Evolutionary conservation across 2,329 filamentous ascomycete species (phyloP), one percentile per base, ranked within the genome.

Genomic region (Thermothelomyces thermophilus): DNA sequence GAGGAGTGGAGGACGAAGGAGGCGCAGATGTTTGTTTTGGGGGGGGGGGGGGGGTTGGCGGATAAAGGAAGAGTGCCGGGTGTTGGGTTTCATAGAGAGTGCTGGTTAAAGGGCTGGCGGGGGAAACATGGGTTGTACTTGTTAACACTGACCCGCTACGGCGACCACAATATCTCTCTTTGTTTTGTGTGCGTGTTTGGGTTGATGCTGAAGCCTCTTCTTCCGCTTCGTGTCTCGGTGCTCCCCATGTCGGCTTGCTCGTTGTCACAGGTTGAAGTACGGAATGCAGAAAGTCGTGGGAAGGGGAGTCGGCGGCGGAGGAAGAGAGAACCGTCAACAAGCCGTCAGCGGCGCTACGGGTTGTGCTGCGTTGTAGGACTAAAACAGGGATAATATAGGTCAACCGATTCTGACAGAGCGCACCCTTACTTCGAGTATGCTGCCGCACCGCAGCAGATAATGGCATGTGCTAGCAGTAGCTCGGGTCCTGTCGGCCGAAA

Each of bases 1-100:
- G n/a, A 78, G 64, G 91, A 93, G 63, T 88, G 30, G 37, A 28
- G 20, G 31, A 35, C 13, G 13, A 16, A 11, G 33, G n/a, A n/a
- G n/a, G n/a, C n/a, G n/a, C n/a, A n/a, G n/a, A n/a, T n/a, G n/a
- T n/a, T n/a, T n/a, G n/a, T n/a, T n/a, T 11, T 35, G 33, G 33
- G 16, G 6, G 33, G 13, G 13, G 14, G 33, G 33, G 33, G 13
- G 6, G 13, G 33, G 13, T 5, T 35, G 42, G 39, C 30, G 14
- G 19, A 26, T 28, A 31, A 34, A 36, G 40, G 41, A n/a, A 43
- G 16, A 20, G 33, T 22, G 28, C 10, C 34, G 47, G n/a, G 9
- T 41, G 36, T 31, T 39, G 35, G 26, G n/a, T 6, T 17, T 46
- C 22, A 19, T 36, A 31, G n/a, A 20, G 42, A 34, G 30, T 13